These are phyloP conservation scores for Pseudocercospora ulei DNA, from an alignment of 2,329 filamentous ascomycete species.

Conservation along the genomic window DNA sequence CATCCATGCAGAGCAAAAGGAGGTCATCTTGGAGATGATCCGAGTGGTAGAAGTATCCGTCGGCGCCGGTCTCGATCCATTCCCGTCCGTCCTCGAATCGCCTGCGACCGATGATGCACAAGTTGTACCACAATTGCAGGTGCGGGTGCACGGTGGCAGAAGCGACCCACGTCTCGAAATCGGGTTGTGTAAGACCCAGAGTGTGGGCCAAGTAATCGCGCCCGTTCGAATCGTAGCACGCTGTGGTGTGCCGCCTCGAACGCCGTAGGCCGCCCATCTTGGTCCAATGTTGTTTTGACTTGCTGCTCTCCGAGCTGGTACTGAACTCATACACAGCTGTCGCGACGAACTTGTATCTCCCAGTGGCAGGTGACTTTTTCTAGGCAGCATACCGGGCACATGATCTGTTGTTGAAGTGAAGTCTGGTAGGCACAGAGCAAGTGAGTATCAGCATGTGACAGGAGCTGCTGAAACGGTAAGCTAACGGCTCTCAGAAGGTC, in stretches of 20 bases:
- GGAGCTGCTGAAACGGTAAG: no score
- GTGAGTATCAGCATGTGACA: no score
- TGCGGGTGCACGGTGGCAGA: slow-evolving; percentile 20
- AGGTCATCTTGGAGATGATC: slow-evolving; percentile 22
- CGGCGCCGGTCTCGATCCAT: slow-evolving; percentile 22
- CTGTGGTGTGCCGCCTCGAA: slow-evolving; percentile 12
- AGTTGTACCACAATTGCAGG: slow-evolving; percentile 22
- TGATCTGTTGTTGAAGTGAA: no score
- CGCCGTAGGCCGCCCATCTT: slow-evolving; percentile 14
- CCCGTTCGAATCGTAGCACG: slow-evolving; percentile 23
- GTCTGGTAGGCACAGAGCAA: no score
- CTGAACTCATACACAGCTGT: no score
- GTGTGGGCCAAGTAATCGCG: slow-evolving; percentile 22
- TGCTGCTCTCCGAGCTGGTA: no score
- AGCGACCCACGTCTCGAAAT: slow-evolving; percentile 23
- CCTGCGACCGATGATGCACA: slow-evolving; percentile 17
- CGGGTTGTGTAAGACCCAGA: slow-evolving; percentile 11
- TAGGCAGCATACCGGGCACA: no score
- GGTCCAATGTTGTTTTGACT: no score
- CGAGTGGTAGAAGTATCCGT: slow-evolving; percentile 21
- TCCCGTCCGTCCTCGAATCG: slow-evolving; percentile 21
- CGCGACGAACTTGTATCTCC: no score
- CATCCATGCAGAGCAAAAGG: slow-evolving; percentile 22
- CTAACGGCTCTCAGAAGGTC: no score
- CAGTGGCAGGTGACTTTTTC: no score